Base-by-base conservation (phyloP, 2,329 filamentous ascomycete species). In the Parastagonospora avenae region DNA sequence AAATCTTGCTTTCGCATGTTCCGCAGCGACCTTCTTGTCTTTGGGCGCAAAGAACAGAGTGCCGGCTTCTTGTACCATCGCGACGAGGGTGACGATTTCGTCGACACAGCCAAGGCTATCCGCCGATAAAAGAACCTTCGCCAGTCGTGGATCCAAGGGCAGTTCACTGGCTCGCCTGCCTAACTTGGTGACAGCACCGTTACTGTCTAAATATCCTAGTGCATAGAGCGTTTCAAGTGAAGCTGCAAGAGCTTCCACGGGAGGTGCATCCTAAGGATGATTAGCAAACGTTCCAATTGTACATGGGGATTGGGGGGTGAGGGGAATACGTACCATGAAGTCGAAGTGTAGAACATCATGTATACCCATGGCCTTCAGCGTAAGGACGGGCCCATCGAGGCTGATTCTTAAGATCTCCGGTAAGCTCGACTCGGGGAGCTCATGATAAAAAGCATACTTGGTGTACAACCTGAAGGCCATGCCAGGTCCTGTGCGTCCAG, bases 121-220 rank as follows among this genome's bases (percentile, higher is more conserved):
- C 0, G 93, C 91, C 0, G 91, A 91, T 2, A 99, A 83, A 14
- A 99, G 88, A 0, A 91, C 86, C 73, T 94, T 95, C 47, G 92
- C 89, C 4, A 97, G 83, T 88, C 94, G 94, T 0, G 92, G 92
- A 50, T 97, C 91, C 0, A 91, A 91, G 0, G 93, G 93, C 64
- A 97, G 94, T 74, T 97, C 93, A 12, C 91, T 90, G 90, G 97
- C 96, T 70, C 96, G 90, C 0, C 94, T 85, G 1, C 94, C 94
- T 11, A 96, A 79, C 67, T 94, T 94, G 16, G 94, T 97, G 37
- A 99, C 79, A 57, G 92, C 89, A 50, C 93, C 94, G 60, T 87
- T 87, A 72, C 93, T 89, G 67, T 96, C 96, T 42, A 99, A 79
- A 0, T 91, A 91, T 27, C 94, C 92, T 0, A 97, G 81, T 0